Base-by-base conservation (phyloP, 2,329 filamentous ascomycete species). In the Ophiostoma sp. region DNA sequence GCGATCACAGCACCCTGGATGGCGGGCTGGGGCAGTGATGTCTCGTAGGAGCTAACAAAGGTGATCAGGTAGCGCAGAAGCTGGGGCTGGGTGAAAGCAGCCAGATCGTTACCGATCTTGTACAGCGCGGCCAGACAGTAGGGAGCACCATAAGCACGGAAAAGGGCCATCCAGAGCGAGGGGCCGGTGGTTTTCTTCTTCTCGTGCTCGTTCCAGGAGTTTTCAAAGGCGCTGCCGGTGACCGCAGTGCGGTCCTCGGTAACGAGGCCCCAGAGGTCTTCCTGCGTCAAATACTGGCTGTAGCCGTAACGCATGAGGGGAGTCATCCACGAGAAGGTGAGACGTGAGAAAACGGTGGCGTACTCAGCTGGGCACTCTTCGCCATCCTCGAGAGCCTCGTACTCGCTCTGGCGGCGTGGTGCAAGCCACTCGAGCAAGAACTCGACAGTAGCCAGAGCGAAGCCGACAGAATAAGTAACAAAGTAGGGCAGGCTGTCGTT, bases 241-340 rank as follows among this genome's bases (percentile, higher is more conserved):
- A 84, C 83, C 74, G 87, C 87, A 13, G 94, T 96, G 44, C 90
- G 90, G 77, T 98, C 94, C 71, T 86, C 83, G 76, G 88, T 90
- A 57, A 93, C 87, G 71, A 99, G 83, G 72, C 93, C 94, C 96
- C 96, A 99, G 33, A 99, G 85, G 79, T 99, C 94, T 73, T 97
- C 92, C 78, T 98, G 93, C 1, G 93, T 97, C 72, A 99, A 83
- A 78, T 89, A 99, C 71, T 94, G 88, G 77, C 90, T 92, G 82
- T 99, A 98, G 0, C 95, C 95, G 77, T 90, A 90, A 77, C 89
- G 93, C 95, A 99, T 99, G 86, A 99, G 82, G 0, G 95, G 94
- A 0, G 95, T 98, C 94, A 99, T 97, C 95, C 95, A 99, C 69
- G 91, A 90, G 79, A 99, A 99, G 0, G 94, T 97, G 65, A 99